Base-by-base conservation (phyloP, 83 land plant genomes). In the Picea abies region DNA sequence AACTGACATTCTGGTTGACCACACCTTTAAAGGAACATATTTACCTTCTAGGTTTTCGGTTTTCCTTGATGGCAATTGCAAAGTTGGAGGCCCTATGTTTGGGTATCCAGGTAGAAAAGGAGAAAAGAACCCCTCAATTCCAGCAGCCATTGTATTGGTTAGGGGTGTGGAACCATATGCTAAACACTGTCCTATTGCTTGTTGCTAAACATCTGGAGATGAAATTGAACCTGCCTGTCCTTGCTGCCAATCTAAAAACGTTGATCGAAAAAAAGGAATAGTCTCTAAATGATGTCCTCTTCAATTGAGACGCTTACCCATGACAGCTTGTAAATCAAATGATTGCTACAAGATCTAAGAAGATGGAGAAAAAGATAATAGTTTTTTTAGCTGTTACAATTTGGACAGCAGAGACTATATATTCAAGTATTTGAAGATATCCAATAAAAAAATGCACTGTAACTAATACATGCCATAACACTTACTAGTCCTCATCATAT, bases 191-290 rank as follows among this genome's bases (percentile, higher is more conserved):
- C 83, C 84, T 68, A 47, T 26, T 25, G 84, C 49, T 73, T 83
- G 90, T 71, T 85, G 89, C 71, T 81, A 86, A 69, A 44, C 83
- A 35, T 87, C 88, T 47, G 91, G 60, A 77, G 91, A 82, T 63
- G 88, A 85, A 81, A 79, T 85, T 39, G 89, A 88, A 0, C 83
- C 89, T 23, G 84, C 14, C 76, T 87, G 90, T 63, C 85, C 89
- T 89, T 29, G 29, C 89, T 69, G 14, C 63, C 75, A 62, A 49
- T 41, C 4, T 19, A 9, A 3, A 32, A 60, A 15, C 20, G 49
- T 4, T 20, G 25, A 4, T 29, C 47, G 69, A 4, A 22, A 63
- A 62, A 76, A 47, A 1, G 68, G 60, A 77, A 64, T 19, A 19
- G 9, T 22, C 19, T 19, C 3, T 19, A 22, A 19, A 19, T 64